Percentiles rank a stretch among this genome's conserved stretches.
phyloP scores from a whole-genome alignment of 352 stramenopile genomes.

The Pythium folliculosum region DNA sequence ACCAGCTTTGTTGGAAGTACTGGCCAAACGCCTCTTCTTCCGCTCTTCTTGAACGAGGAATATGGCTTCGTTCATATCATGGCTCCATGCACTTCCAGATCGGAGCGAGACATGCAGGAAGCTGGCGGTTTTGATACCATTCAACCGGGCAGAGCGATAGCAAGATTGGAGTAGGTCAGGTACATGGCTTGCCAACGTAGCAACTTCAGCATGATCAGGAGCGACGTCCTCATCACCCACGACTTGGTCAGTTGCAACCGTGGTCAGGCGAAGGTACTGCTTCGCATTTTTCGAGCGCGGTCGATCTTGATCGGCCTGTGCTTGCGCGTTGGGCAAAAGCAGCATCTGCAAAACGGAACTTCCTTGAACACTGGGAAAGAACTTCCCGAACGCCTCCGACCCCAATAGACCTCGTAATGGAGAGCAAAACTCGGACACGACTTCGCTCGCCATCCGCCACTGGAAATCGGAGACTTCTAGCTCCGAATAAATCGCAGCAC shows the following conservation, averaged over 20 bases:
- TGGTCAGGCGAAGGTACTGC: slow-evolving; percentile 16
- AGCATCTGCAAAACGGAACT: slow-evolving; percentile 73
- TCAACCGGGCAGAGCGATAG: slow-evolving; percentile 54
- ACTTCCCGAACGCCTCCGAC: slow-evolving; percentile 48
- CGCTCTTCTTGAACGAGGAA: slow-evolving; percentile 55
- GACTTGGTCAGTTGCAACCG: slow-evolving; percentile 4
- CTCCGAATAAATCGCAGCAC: slow-evolving; percentile 69
- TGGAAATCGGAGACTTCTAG: slow-evolving; percentile 81
- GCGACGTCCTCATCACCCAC: not conserved
- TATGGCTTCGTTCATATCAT: slow-evolving; percentile 60
- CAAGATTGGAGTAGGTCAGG: slow-evolving; percentile 56
- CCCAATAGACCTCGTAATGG: slow-evolving; percentile 59
- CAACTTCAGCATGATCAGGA: slow-evolving; percentile 2
- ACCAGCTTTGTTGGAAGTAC: slow-evolving; percentile 8
- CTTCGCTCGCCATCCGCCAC: slow-evolving; percentile 72
- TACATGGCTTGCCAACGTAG: slow-evolving; percentile 23
- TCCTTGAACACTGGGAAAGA: slow-evolving; percentile 53
- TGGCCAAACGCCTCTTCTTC: slow-evolving; percentile 32
- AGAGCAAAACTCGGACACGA: slow-evolving; percentile 67
- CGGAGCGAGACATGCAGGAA: slow-evolving; percentile 57
- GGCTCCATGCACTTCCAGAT: slow-evolving; percentile 36
- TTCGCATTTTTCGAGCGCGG: slow-evolving; percentile 2
- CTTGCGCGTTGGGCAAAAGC: slow-evolving; percentile 45
- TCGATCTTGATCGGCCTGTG: slow-evolving; percentile 16
- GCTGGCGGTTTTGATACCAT: slow-evolving; percentile 60